Conservation (phyloP, 2,329 filamentous ascomycete genomes). For the Lachnellula subtilissima region DNA sequence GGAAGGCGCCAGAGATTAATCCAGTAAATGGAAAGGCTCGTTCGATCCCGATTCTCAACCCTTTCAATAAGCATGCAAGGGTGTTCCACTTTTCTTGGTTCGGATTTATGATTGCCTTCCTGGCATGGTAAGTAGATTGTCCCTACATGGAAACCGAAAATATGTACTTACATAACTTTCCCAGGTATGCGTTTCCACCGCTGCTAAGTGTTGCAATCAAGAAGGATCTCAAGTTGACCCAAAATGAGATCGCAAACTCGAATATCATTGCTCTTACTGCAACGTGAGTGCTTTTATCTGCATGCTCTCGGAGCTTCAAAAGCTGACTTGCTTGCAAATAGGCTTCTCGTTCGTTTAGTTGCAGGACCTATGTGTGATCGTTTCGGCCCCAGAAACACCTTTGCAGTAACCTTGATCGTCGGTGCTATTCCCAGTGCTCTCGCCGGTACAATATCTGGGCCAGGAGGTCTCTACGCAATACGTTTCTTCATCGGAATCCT, state of each 20-base stretch:
- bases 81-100: constrained; percentile 90
- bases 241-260: constrained; percentile 74
- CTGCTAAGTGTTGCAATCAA: constrained; percentile 61
- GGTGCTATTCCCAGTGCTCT: constrained; percentile 79
- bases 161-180: not conserved
- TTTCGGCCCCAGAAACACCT: constrained; percentile 76
- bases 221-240: constrained; percentile 67
- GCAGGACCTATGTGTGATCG: constrained; percentile 81
- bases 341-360: constrained; percentile 67
- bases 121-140: constrained; percentile 70
- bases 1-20: constrained; percentile 44
- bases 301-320: not conserved
- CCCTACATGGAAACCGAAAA: not conserved
- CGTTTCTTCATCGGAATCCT: constrained; percentile 80
- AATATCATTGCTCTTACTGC: constrained; percentile 79
- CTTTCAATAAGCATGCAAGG: constrained; percentile 72
- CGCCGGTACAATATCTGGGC: constrained; percentile 68
- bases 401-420: constrained; percentile 69
- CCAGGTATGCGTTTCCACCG: constrained; percentile 80
- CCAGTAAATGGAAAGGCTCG: constrained; percentile 79
- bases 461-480: constrained; percentile 62
- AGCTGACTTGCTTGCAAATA: not conserved
- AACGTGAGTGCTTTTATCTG: constrained; percentile 36
- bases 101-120: constrained; percentile 82
- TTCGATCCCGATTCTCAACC: constrained; percentile 74